Base-by-base conservation (phyloP, 371 early-diverging fungal genomes). In the Haplosporangium sp. region DNA sequence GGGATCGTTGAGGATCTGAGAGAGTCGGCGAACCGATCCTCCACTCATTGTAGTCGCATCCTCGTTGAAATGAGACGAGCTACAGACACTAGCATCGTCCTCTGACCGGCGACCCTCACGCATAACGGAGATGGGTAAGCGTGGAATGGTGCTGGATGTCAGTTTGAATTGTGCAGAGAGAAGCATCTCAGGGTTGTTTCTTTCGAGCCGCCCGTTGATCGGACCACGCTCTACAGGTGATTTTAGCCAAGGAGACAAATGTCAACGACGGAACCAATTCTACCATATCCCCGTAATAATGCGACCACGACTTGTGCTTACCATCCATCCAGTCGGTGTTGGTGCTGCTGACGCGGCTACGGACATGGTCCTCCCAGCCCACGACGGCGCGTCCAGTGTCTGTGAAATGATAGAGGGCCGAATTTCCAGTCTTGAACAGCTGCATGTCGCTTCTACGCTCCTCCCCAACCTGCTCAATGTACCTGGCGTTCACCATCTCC, bases 381-480 rank as follows among this genome's bases (percentile, higher is more conserved):
- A 87, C 82, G 0, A 86, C 69, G 37, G 75, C 74, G 8, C 84
- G 82, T 1, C 91, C 92, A 2, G 75, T 61, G 37, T 83, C 77
- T 6, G 89, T 89, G 36, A 91, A 75, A 40, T 88, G 86, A 58
- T 92, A 92, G 8, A 89, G 80, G 10, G 84, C 82, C 29, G 79
- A 83, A 53, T 76, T 82, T 1, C 81, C 74, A 42, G 83, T 84
- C 55, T 85, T 83, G 64, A 88, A 84, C 0, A 74, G 50, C 2
- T 59, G 61, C 0, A 60, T 75, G 7, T 84, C 83, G 14, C 29
- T 52, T 46, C 53, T 14, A 66, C 59, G 54, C 69, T 73, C 85
- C 47, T 87, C 87, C 1, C 82, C 61, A 8, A 88, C 74, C 59
- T 83, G 85, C 40, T 87, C 86, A 18, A 93, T 79, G 83, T 91